phyloP scores from a whole-genome alignment of 352 stramenopile species.

The Globisporangium uncinulatum region DNA sequence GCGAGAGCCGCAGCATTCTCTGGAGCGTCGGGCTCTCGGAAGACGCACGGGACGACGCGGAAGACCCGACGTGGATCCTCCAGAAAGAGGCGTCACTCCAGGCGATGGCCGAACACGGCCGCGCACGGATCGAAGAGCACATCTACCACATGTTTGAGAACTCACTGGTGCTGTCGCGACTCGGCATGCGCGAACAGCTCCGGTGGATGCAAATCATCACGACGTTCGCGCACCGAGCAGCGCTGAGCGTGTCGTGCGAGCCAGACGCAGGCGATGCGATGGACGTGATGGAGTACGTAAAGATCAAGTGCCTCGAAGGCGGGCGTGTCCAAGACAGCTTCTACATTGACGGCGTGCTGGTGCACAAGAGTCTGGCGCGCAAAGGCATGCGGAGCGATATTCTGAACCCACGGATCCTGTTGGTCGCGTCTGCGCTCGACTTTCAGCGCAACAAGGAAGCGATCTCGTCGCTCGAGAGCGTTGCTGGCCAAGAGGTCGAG shows the following conservation, averaged over 20 bases:
- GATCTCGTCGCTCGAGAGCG: slow-evolving; percentile 78
- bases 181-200: slow-evolving; percentile 69
- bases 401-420: slow-evolving; percentile 69
- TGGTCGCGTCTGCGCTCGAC: slow-evolving; percentile 78
- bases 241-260: slow-evolving; percentile 57
- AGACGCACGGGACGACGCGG: slow-evolving; percentile 46
- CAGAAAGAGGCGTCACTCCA: slow-evolving; percentile 38
- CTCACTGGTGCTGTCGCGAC: slow-evolving; percentile 38
- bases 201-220: slow-evolving; percentile 84
- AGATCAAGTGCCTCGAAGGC: slow-evolving; percentile 75
- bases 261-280: slow-evolving; percentile 66
- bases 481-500: slow-evolving; percentile 80
- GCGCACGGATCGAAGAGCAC: slow-evolving; percentile 58
- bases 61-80: slow-evolving; percentile 34
- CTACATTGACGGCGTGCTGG: slow-evolving; percentile 86
- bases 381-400: slow-evolving; percentile 84
- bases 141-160: slow-evolving; percentile 67
- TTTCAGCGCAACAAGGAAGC: slow-evolving; percentile 83
- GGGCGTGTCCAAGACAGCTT: slow-evolving; percentile 77
- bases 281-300: slow-evolving; percentile 85
- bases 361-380: slow-evolving; percentile 77
- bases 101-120: slow-evolving; percentile 61
- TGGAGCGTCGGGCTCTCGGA: slow-evolving; percentile 56
- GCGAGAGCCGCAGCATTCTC: slow-evolving; percentile 44
- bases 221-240: slow-evolving; percentile 55